phyloP scores from a whole-genome alignment of 2,329 filamentous ascomycete genomes.

The Claviceps citrina region DNA sequence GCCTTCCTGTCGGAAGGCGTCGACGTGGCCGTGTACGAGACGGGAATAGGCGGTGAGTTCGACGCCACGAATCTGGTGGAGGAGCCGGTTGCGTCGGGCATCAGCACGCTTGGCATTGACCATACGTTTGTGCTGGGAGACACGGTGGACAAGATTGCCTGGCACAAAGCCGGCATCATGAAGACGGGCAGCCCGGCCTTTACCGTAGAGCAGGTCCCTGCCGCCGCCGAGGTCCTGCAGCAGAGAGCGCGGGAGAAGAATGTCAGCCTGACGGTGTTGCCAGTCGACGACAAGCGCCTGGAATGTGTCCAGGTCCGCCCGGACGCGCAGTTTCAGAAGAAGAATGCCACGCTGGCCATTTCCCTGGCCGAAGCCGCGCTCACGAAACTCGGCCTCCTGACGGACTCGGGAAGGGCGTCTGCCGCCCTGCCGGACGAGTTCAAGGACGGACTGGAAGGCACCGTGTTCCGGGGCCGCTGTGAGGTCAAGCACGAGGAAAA shows the following conservation, averaged over 20 bases:
- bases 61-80: conserved; percentile 54
- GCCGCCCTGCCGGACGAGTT: conserved; percentile 46
- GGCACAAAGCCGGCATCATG: conserved; percentile 62
- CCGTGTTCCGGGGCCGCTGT: conserved; percentile 69
- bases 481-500: conserved; percentile 38
- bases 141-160: conserved; percentile 51
- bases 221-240: conserved; percentile 29
- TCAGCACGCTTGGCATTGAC: conserved; percentile 54
- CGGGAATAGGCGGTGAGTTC: conserved; percentile 50
- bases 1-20: conserved; percentile 48
- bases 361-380: conserved; percentile 36
- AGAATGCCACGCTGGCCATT: conserved; percentile 39
- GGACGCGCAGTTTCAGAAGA: conserved; percentile 41
- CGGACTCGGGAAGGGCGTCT: conserved; percentile 9
- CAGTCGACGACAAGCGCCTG: conserved; percentile 29
- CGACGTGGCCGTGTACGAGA: conserved; percentile 49
- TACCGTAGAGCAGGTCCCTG: conserved; percentile 35
- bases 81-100: conserved; percentile 40
- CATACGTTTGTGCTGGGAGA: conserved; percentile 48
- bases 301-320: conserved; percentile 32
- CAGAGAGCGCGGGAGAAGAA: conserved; percentile 37
- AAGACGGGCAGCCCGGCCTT: conserved; percentile 44
- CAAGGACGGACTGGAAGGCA: conserved; percentile 55
- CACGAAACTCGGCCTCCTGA: conserved; percentile 24
- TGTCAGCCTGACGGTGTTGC: conserved; percentile 31